Conservation (phyloP, 495 filamentous ascomycete genomes). For the Xylaria flabelliformis region DNA sequence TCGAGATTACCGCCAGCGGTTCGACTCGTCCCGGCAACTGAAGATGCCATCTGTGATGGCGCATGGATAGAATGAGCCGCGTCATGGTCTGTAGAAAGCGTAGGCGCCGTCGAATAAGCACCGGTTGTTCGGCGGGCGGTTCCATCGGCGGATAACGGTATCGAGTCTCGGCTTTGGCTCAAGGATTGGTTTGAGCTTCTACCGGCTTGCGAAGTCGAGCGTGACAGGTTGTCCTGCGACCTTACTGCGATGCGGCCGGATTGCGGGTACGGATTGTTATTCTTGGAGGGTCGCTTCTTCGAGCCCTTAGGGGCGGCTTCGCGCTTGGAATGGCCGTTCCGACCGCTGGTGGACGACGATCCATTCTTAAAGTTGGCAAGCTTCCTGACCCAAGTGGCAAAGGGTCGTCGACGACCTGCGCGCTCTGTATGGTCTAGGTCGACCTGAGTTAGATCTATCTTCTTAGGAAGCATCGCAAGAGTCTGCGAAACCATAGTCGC, state of each 20-base stretch:
- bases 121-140: conserved; percentile 65
- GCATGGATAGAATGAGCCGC: conserved; percentile 75
- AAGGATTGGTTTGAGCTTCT: conserved; percentile 41
- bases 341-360: conserved; percentile 48
- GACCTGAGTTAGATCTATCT: conserved; percentile 31
- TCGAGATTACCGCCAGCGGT: conserved; percentile 70
- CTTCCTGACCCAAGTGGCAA: conserved; percentile 93
- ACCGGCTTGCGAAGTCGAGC: conserved; percentile 56
- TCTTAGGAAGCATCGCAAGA: conserved; percentile 13
- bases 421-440: conserved; percentile 52
- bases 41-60: conserved; percentile 75
- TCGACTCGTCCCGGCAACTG: conserved; percentile 64
- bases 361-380: conserved; percentile 80
- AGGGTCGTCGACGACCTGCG: conserved; percentile 74
- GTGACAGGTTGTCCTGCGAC: conserved; percentile 64
- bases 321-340: conserved; percentile 46
- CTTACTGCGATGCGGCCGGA: conserved; percentile 56
- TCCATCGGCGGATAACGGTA: conserved; percentile 64
- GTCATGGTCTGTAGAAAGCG: conserved; percentile 80
- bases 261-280: conserved; percentile 85
- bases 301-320: conserved; percentile 49
- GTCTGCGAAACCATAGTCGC: conserved; percentile 23
- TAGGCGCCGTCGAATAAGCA: conserved; percentile 73
- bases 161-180: conserved; percentile 58
- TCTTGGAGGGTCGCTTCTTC: conserved; percentile 63